Conservation (phyloP, 345 rosid genomes). For the Eucalyptus erythrocorys region DNA sequence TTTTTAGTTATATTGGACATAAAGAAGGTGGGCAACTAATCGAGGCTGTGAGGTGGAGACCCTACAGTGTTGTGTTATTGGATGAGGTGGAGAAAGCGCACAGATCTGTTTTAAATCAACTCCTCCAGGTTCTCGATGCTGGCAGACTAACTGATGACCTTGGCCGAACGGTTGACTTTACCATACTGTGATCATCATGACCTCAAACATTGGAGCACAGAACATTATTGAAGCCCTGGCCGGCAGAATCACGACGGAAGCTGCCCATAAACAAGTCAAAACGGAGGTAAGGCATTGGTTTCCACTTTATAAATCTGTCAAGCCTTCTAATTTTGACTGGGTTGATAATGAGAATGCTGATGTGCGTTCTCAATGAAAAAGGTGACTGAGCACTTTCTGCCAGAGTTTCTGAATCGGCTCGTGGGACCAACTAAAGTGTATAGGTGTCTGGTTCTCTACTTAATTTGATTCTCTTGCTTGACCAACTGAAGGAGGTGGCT, state of each 20-base stretch:
- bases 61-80: constrained; percentile 69
- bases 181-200: constrained; percentile 81
- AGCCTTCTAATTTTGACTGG: not conserved
- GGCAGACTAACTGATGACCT: constrained; percentile 85
- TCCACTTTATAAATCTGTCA: too few relatives aligned
- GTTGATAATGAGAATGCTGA: not conserved
- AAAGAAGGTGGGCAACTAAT: constrained; percentile 92
- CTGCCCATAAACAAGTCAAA: constrained; percentile 66
- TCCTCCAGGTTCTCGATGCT: constrained; percentile 83
- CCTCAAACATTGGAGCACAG: constrained; percentile 89
- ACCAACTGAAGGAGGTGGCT: constrained; percentile 73
- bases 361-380: constrained; percentile 1
- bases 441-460: too few relatives aligned
- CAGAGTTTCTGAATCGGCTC: constrained; percentile 72
- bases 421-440: too few relatives aligned
- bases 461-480: constrained; percentile 79
- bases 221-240: constrained; percentile 57
- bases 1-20: constrained; percentile 62
- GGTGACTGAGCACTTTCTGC: constrained; percentile 44
- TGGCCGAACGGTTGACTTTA: constrained; percentile 80
- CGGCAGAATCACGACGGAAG: constrained; percentile 65
- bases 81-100: constrained; percentile 94
- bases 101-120: constrained; percentile 63
- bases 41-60: constrained; percentile 78
- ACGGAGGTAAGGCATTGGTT: constrained; percentile 33